phyloP scores from a whole-genome alignment of 208 protist genomes.

The Leishmania martiniquensis region DNA sequence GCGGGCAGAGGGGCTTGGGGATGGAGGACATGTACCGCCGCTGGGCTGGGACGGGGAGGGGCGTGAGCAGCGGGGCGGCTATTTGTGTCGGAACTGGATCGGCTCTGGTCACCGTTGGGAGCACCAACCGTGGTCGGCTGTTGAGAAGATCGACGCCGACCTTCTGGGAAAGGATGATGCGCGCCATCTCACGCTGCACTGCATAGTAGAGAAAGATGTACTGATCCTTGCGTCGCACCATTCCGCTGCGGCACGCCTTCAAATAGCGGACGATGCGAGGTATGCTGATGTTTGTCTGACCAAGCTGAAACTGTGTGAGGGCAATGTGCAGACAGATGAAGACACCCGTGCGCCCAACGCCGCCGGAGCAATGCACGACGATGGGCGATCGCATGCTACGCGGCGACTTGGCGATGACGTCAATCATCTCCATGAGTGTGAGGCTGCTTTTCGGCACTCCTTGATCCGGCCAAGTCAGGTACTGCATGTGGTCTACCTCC shows the following conservation, averaged over 20 bases:
- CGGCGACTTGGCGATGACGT: slow-evolving; percentile 57
- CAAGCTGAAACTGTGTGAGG: slow-evolving; percentile 74
- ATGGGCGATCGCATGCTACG: slow-evolving; percentile 59
- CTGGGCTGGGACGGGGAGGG: slow-evolving; percentile 6
- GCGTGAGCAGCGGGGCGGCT: slow-evolving; percentile 26
- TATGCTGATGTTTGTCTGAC: slow-evolving; percentile 59
- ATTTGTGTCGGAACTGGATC: slow-evolving; percentile 14
- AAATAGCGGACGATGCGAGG: slow-evolving; percentile 62
- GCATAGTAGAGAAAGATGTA: slow-evolving; percentile 84
- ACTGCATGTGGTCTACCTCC: slow-evolving; percentile 81
- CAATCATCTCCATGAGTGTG: slow-evolving; percentile 81
- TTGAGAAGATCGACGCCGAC: slow-evolving; percentile 60
- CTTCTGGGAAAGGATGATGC: slow-evolving; percentile 74
- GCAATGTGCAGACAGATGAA: slow-evolving; percentile 83
- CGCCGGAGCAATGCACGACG: slow-evolving; percentile 88
- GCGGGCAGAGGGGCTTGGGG: neutral
- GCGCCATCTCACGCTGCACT: slow-evolving; percentile 74
- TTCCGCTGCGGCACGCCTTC: slow-evolving; percentile 76
- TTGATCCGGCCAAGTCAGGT: slow-evolving; percentile 87
- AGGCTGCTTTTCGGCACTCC: slow-evolving; percentile 74
- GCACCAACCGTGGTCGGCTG: slow-evolving; percentile 18
- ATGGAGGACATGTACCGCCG: slow-evolving; percentile 3
- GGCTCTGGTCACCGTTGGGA: neutral
- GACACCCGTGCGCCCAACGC: slow-evolving; percentile 87
- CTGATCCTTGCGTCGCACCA: slow-evolving; percentile 88